phyloP scores from a whole-genome alignment of 2,329 filamentous ascomycete genomes.

The Fusarium sterilihyphosum region DNA sequence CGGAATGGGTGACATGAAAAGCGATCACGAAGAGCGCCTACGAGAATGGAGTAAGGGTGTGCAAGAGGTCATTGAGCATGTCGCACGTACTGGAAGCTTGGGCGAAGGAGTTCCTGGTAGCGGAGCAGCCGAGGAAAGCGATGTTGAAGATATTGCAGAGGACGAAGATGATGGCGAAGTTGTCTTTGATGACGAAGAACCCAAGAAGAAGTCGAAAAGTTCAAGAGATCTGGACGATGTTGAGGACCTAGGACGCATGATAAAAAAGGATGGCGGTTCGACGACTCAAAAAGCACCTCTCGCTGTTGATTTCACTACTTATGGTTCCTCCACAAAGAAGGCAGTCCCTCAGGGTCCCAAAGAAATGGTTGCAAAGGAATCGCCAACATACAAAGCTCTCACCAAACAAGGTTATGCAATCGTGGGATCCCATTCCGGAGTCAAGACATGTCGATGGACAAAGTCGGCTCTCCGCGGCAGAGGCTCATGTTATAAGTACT shows the following conservation, averaged over 20 bases:
- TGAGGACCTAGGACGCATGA: conserved; percentile 80
- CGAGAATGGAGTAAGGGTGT: conserved; percentile 83
- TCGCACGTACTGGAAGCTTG: conserved; percentile 67
- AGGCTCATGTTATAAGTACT: conserved; percentile 97
- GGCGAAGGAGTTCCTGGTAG: conserved; percentile 79
- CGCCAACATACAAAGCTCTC: conserved; percentile 86
- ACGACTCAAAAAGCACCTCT: conserved; percentile 59
- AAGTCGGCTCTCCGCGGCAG: conserved; percentile 94
- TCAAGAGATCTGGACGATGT: conserved; percentile 74
- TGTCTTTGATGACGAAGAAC: conserved; percentile 52
- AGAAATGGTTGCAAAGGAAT: conserved; percentile 93
- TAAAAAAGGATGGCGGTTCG: conserved; percentile 56
- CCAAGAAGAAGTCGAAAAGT: conserved; percentile 52
- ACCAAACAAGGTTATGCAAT: conserved; percentile 98
- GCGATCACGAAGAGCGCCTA: conserved; percentile 73
- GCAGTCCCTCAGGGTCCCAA: conserved; percentile 65
- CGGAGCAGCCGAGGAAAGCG: conserved; percentile 85
- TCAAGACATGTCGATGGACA: conserved; percentile 98
- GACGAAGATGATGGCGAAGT: conserved; percentile 66
- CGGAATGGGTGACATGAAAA: conserved; percentile 86
- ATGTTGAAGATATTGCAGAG: conserved; percentile 74
- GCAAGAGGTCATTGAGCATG: conserved; percentile 73
- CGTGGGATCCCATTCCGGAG: conserved; percentile 92
- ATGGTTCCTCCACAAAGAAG: conserved; percentile 62
- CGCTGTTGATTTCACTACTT: conserved; percentile 88